Base-by-base conservation (phyloP, 257 asterid species). In the Avicennia marina region DNA sequence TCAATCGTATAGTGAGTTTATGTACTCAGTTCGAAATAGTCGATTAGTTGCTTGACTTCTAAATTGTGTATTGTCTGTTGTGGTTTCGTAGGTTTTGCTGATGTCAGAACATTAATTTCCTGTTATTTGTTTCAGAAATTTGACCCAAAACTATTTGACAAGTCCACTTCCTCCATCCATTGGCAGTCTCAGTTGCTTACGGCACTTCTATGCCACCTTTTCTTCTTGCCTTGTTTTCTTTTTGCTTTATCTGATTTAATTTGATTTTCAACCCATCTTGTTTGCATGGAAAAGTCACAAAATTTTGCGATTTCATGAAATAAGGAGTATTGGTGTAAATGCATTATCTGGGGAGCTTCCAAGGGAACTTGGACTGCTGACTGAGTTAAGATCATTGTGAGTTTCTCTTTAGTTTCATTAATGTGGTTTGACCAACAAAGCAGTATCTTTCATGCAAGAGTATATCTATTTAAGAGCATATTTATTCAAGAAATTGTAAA, bases 331-430 rank as follows among this genome's bases (percentile, higher is more conserved):
- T 12, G 87, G 89, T 43, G 21, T 50, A 50, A 89, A 89, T 64
- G 82, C 86, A 32, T 73, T 89, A 49, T 89, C 96, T 4, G 96
- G 91, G 74, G 68, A 62, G 47, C 53, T 89, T 65, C 96, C 96
- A 0, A 62, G 39, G 58, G 96, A 85, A 61, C 84, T 89, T 20
- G 96, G 96, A 32, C 54, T 62, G 64, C 78, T 89, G 54, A 15
- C n/a, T n/a, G n/a, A n/a, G n/a, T n/a, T n/a, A n/a, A n/a, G n/a
- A n/a, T n/a, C n/a, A n/a, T 16, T 89, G 97, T 86, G 78, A 68
- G 85, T 34, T n/a, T n/a, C 8, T 15, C 55, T 56, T 39, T 39
- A 3, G 3, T 29, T 2, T 26, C 38, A 17, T 27, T 11, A 11
- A 25, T 27, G 22, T 25, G 3, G 41, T 51, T 27, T 17, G 42